Evolutionary conservation across 352 stramenopile genomes (phyloP).

Genomic region (Phytophthora foliorum): DNA sequence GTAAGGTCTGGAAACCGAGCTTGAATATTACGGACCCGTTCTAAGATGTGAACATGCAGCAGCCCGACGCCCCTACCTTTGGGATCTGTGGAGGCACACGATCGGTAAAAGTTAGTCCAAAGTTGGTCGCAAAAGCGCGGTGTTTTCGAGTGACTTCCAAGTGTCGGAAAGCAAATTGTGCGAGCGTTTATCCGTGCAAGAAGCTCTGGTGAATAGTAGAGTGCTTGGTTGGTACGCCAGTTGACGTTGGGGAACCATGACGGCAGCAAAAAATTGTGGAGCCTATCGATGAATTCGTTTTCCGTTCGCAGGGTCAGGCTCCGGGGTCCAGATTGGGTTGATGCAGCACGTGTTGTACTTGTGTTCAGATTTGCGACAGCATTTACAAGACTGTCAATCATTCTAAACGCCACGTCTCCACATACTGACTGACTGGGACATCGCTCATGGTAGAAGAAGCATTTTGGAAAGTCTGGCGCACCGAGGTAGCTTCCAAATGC

Average conservation of each 20-base stretch:
- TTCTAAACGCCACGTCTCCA: constrained; percentile 26
- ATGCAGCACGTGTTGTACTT: too few species aligned
- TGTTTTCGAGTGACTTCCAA: not conserved
- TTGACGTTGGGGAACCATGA: constrained; percentile 30
- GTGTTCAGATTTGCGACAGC: not conserved
- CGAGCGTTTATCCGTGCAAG: not conserved
- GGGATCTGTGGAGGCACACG: constrained; percentile 1
- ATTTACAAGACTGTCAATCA: constrained; percentile 34
- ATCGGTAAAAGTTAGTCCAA: constrained; percentile 22
- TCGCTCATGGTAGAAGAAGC: constrained; percentile 21
- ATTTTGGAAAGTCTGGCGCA: constrained; percentile 23
- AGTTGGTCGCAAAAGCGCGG: constrained; percentile 20
- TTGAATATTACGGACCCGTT: not conserved
- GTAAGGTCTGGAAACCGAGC: not conserved
- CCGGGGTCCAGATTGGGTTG: not conserved
- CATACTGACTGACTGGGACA: constrained; percentile 18
- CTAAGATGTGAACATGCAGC: constrained; percentile 9
- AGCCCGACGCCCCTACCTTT: constrained; percentile 4
- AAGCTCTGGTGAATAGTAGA: constrained; percentile 29
- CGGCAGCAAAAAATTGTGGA: constrained; percentile 43
- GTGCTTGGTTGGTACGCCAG: constrained; percentile 34
- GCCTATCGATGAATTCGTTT: constrained; percentile 34
- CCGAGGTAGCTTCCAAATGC: constrained; percentile 27
- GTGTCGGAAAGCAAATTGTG: constrained; percentile 20
- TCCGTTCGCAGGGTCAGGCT: constrained; percentile 12